Conservation (phyloP, 2,329 filamentous ascomycete genomes). For the Trichoderma gracile region DNA sequence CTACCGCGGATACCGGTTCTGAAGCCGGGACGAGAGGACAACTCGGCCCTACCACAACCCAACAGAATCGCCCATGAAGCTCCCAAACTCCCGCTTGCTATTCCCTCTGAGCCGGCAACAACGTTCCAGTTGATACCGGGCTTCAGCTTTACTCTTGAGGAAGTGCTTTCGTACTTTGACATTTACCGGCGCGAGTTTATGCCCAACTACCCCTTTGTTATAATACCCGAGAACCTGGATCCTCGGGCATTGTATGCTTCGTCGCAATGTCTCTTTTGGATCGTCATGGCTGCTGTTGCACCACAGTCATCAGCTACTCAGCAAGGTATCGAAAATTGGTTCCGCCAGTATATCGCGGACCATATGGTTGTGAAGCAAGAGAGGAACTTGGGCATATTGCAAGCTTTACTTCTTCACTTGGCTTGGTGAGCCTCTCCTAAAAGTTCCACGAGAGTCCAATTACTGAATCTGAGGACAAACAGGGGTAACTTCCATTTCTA, state of each 20-base stretch:
- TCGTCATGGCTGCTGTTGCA: slow-evolving; percentile 39
- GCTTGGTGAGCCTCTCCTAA: slow-evolving; percentile 38
- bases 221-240: slow-evolving; percentile 32
- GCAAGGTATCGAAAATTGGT: slow-evolving; percentile 39
- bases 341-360: slow-evolving; percentile 41
- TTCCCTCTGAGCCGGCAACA: not conserved
- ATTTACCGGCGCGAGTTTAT: slow-evolving; percentile 39
- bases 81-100: not conserved
- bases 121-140: slow-evolving; percentile 39
- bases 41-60: not conserved
- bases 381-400: slow-evolving; percentile 40
- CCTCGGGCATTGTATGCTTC: slow-evolving; percentile 37
- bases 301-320: slow-evolving; percentile 39
- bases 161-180: slow-evolving; percentile 39
- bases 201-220: slow-evolving; percentile 44
- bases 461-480: not conserved
- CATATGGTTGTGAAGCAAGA: slow-evolving; percentile 43
- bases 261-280: slow-evolving; percentile 43
- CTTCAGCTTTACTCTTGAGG: slow-evolving; percentile 37
- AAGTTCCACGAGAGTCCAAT: not conserved
- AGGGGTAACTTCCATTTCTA: slow-evolving; percentile 46
- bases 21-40: not conserved
- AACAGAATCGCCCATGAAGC: not conserved
- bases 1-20: not conserved
- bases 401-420: slow-evolving; percentile 42